Evolutionary conservation across 768 basidiomycete species (phyloP).

Genomic region (Collybiopsis luxurians): DNA sequence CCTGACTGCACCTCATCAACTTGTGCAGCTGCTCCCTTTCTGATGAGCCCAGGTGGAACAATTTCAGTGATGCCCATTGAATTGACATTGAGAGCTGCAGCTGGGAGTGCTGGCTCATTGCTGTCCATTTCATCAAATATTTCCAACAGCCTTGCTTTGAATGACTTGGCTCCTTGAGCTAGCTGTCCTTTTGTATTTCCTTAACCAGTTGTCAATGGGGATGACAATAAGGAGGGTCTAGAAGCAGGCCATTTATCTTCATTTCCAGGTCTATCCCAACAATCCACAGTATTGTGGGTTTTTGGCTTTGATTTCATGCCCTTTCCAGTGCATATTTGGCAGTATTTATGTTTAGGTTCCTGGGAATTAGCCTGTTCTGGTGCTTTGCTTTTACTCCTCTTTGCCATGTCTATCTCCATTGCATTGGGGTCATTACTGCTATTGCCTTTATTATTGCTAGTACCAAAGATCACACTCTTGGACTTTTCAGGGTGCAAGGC

Average conservation of each 20-base stretch:
- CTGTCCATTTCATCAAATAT: background rate
- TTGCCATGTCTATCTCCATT: constrained; percentile 5
- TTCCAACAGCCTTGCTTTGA: background rate
- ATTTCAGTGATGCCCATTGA: background rate
- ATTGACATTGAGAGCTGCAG: constrained; percentile 2
- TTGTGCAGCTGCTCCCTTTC: background rate
- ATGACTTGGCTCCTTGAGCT: background rate
- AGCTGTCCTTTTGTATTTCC: background rate
- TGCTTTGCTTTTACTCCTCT: background rate
- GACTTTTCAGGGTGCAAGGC: constrained; percentile 3
- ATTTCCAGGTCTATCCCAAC: constrained; percentile 1
- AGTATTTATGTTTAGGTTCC: background rate
- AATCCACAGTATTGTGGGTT: background rate
- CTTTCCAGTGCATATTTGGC: background rate
- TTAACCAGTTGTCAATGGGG: background rate
- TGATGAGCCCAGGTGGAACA: background rate
- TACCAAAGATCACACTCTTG: constrained; percentile 6
- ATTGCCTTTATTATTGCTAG: background rate
- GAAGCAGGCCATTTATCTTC: background rate
- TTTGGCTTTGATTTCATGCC: background rate
- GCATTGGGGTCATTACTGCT: background rate
- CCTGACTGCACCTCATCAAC: constrained; percentile 6
- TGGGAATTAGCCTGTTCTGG: constrained; percentile 1
- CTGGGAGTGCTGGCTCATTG: background rate
- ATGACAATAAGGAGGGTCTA: background rate